These are phyloP conservation scores for Chaetomiaceae sp. DNA, from an alignment of 2,329 filamentous ascomycete species.

Conservation along the genomic window DNA sequence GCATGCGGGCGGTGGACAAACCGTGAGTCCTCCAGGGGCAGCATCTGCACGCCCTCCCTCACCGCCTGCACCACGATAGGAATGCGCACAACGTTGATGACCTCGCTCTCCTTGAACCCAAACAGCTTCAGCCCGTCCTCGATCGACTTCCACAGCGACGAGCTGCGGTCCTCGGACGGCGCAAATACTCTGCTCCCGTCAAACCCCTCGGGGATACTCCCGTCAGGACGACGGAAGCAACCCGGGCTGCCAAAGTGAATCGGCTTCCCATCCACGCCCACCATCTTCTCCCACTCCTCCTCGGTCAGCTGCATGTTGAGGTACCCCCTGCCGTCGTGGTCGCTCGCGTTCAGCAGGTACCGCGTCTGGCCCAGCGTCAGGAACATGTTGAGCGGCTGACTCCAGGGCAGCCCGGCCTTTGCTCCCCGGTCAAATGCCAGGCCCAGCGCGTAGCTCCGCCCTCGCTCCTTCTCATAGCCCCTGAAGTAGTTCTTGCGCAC, in stretches of 20 bases:
- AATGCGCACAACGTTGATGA: constrained; percentile 36
- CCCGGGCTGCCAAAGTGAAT: constrained; percentile 34
- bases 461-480: constrained; percentile 34
- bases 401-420: constrained; percentile 31
- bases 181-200: constrained; percentile 31
- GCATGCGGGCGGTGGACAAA: constrained; percentile 30
- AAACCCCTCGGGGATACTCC: constrained; percentile 31
- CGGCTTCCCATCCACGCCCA: constrained; percentile 30
- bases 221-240: constrained; percentile 30
- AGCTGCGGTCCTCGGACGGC: constrained; percentile 30
- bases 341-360: constrained; percentile 35
- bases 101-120: constrained; percentile 34
- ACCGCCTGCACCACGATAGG: constrained; percentile 36
- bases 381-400: constrained; percentile 35
- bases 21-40: constrained; percentile 28
- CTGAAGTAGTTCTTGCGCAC: constrained; percentile 33
- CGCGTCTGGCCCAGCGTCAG: constrained; percentile 35
- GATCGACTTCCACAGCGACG: constrained; percentile 33
- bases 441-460: constrained; percentile 34
- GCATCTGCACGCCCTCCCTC: constrained; percentile 30
- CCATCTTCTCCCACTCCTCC: constrained; percentile 35
- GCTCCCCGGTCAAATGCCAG: constrained; percentile 33
- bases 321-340: constrained; percentile 33
- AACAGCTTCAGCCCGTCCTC: constrained; percentile 35
- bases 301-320: constrained; percentile 37